Evolutionary conservation across 305 asterid genomes (phyloP), one percentile per base, ranked within the genome.

Genomic region (Withania somnifera): DNA sequence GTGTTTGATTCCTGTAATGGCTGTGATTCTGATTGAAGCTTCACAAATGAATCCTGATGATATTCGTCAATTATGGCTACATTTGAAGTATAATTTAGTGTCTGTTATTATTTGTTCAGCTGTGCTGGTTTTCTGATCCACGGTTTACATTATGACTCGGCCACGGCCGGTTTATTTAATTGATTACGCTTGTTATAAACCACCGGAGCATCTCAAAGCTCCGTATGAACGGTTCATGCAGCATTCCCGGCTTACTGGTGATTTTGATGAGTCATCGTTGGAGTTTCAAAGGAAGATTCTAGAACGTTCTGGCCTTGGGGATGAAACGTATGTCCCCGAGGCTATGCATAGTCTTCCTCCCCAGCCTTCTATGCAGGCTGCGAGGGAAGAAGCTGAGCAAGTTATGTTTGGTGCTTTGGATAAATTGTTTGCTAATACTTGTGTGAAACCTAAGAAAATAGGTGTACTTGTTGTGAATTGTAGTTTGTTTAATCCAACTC

Each of bases 311-410:
- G 98, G 98, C 0, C 92, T 94, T 4, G 98, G 98, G 45, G 94
- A 90, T 3, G 97, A 92, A 45, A 92, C 98, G 57, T 91, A 89
- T 81, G 90, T 90, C n/a, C 98, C 98, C 15, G 95, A 89, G 80
- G 97, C 98, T 14, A 92, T 94, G 97, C 98, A 88, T 83, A 83
- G 13, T 38, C n/a, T 92, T 26, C 98, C 98, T 7, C 98, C 98
- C 17, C 88, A 81, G 86, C 97, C 93, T 13, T 89, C 97, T 67
- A 92, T 94, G 97, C 86, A 83, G 88, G 98, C 98, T 15, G 98
- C 97, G 10, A 80, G 97, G 90, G 93, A 90, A 88, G 98, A 94
- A 83, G 92, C 98, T 0, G 94, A 92, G 91, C 90, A 90, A 87
- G 98, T 92, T 0, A 91, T 94, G 96, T 92, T 77, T 78, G 96